These are phyloP conservation scores for Aspergillus cejpii DNA, from an alignment of 2,329 filamentous ascomycete genomes.

Conservation along the genomic window DNA sequence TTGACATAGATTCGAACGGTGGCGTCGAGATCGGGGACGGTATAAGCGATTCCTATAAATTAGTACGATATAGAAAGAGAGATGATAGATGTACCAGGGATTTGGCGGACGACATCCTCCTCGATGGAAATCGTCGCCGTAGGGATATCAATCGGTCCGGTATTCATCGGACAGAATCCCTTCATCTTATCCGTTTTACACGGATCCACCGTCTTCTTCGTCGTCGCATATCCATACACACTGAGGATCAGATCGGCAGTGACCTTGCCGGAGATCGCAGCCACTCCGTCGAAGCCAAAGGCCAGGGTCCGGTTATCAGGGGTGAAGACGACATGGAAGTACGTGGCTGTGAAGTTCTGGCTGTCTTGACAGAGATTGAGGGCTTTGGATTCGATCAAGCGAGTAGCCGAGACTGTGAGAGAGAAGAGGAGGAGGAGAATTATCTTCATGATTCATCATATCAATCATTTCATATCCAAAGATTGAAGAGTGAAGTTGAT, in stretches of 20 bases:
- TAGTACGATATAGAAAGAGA: background rate
- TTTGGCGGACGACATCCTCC: slow-evolving; percentile 51
- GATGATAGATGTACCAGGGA: slow-evolving; percentile 53
- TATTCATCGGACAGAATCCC: slow-evolving; percentile 83
- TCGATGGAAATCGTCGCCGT: slow-evolving; percentile 61
- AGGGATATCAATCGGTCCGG: slow-evolving; percentile 66
- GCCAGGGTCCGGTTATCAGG: slow-evolving; percentile 61
- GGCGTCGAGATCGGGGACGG: slow-evolving; percentile 83
- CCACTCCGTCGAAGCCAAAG: slow-evolving; percentile 73
- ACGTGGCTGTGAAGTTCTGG: slow-evolving; percentile 76
- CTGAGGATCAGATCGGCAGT: slow-evolving; percentile 67
- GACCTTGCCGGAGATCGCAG: slow-evolving; percentile 75
- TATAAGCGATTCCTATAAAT: slow-evolving; percentile 65
- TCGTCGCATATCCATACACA: slow-evolving; percentile 72
- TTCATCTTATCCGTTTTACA: slow-evolving; percentile 57
- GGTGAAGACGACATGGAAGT: slow-evolving; percentile 71
- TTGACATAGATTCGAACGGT: slow-evolving; percentile 76
- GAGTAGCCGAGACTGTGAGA: slow-evolving; percentile 44
- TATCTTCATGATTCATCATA: too few relatives aligned
- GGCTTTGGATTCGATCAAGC: slow-evolving; percentile 9
- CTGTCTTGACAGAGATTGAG: slow-evolving; percentile 78
- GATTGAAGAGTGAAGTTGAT: too few relatives aligned
- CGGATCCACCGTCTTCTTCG: slow-evolving; percentile 63
- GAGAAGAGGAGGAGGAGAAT: slow-evolving; percentile 37
- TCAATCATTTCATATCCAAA: too few relatives aligned